Evolutionary conservation across 1,139 yeast species (phyloP), one percentile per base, ranked within the genome.

Genomic region (Yamadazyma friedrichii): DNA sequence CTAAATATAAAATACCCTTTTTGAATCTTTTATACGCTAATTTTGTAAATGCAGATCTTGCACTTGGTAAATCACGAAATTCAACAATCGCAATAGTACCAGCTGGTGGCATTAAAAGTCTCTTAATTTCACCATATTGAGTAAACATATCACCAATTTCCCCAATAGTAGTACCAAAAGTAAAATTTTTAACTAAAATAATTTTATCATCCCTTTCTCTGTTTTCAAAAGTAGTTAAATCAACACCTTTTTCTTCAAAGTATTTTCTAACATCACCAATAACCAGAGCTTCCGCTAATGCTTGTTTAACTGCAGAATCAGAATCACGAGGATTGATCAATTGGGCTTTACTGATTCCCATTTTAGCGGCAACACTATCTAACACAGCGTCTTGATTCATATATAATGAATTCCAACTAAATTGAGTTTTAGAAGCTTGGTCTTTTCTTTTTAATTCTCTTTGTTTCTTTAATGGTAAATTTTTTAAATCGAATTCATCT

Each of bases 11-110:
- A 45, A 93, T 86, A 37, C 93, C 81, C 53, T 87, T 87, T 49
- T 91, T 91, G 57, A 91, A 81, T 55, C 96, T 76, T 58, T 93
- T 82, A 60, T 84, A 93, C 25, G 98, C 88, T 42, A 93, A 68
- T 55, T 88, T 88, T 16, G 88, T 74, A 58, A 94, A 93, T 1
- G 98, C 98, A 4, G 88, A 74, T 62, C 97, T 80, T 2, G 95
- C 98, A 42, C 86, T 74, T 12, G 95, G 86, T 1, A 82, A 67
- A 60, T 87, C 94, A 52, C 91, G 74, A 62, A 84, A 91, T 59
- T 93, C 97, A n/a, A 93, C 82, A 58, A 93, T 85, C 4, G 98
- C 98, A 55, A 93, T 89, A 0, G 97, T 91, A 12, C 98, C 98
- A 16, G 95, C 88, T 16, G 97, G 96, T 12, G 99, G 98, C 89